Conservation (phyloP, 768 basidiomycete species). For the Obba rivulosa region DNA sequence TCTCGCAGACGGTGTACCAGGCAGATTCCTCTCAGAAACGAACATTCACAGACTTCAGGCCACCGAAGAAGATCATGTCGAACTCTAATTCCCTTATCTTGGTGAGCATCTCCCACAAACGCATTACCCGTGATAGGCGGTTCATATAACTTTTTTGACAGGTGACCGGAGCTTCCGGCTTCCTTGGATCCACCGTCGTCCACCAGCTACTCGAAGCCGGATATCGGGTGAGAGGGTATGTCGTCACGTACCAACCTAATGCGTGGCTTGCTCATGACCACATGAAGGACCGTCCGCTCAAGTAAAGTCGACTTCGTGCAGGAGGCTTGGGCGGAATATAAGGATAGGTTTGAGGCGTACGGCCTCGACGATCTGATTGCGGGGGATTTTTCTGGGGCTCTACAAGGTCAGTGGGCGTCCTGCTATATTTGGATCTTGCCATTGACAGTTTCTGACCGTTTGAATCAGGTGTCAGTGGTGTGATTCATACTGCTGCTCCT, state of each 20-base stretch:
- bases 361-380: slow-evolving; percentile 17
- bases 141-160: slow-evolving; percentile 6
- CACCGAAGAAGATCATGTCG: too few relatives aligned
- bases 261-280: neutral
- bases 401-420: slow-evolving; percentile 18
- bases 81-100: too few relatives aligned
- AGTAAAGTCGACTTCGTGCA: slow-evolving; percentile 8
- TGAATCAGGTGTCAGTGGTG: slow-evolving; percentile 8
- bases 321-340: slow-evolving; percentile 4
- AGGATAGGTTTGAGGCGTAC: slow-evolving; percentile 16
- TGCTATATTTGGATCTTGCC: neutral
- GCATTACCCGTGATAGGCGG: too few relatives aligned
- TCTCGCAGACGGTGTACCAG: too few relatives aligned
- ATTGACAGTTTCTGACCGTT: neutral
- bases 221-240: slow-evolving; percentile 42
- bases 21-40: too few relatives aligned
- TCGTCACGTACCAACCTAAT: too few relatives aligned
- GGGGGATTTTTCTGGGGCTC: slow-evolving; percentile 18
- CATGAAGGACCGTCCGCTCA: slow-evolving; percentile 11
- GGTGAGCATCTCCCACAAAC: too few relatives aligned
- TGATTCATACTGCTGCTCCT: slow-evolving; percentile 14
- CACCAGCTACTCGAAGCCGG: slow-evolving; percentile 38
- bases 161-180: slow-evolving; percentile 44
- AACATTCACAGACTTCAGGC: too few relatives aligned
- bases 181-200: slow-evolving; percentile 19